Conservation (phyloP, 768 basidiomycete species). For the Mycena sanguinolenta region DNA sequence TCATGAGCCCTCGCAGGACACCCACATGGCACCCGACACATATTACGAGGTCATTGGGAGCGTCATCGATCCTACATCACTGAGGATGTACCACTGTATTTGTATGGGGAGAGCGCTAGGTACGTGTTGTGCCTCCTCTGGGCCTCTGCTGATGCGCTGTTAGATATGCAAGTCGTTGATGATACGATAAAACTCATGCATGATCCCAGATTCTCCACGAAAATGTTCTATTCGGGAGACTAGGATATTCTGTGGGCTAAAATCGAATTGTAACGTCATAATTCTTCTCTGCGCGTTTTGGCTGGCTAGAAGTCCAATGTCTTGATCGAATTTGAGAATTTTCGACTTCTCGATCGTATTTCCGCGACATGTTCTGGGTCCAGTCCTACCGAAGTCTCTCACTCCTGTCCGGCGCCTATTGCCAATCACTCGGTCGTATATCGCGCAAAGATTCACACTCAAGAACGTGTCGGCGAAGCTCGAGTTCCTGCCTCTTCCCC, state of each 20-base stretch:
- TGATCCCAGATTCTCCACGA: slow-evolving; percentile 64
- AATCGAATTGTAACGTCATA: not conserved
- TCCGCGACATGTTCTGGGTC: no score
- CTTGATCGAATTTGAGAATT: no score
- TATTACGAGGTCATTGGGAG: slow-evolving; percentile 79
- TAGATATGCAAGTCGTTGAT: not conserved
- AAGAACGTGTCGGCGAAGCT: no score
- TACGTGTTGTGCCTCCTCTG: slow-evolving; percentile 46
- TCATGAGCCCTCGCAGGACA: slow-evolving; percentile 47
- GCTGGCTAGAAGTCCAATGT: not conserved
- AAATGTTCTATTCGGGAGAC: slow-evolving; percentile 56
- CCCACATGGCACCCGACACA: slow-evolving; percentile 58
- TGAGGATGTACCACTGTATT: slow-evolving; percentile 68
- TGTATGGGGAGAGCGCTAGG: slow-evolving; percentile 75
- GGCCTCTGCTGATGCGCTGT: not conserved
- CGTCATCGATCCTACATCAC: slow-evolving; percentile 65
- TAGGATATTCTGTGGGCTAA: not conserved
- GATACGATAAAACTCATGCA: slow-evolving; percentile 73
- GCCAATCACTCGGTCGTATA: no score
- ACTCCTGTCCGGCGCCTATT: no score
- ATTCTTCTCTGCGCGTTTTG: not conserved
- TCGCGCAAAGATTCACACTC: no score
- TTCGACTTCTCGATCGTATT: no score
- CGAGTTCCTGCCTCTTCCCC: no score
- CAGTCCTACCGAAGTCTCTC: no score